Evolutionary conservation across 106 monocot species (phyloP).

Genomic region (Hemerocallis citrina): DNA sequence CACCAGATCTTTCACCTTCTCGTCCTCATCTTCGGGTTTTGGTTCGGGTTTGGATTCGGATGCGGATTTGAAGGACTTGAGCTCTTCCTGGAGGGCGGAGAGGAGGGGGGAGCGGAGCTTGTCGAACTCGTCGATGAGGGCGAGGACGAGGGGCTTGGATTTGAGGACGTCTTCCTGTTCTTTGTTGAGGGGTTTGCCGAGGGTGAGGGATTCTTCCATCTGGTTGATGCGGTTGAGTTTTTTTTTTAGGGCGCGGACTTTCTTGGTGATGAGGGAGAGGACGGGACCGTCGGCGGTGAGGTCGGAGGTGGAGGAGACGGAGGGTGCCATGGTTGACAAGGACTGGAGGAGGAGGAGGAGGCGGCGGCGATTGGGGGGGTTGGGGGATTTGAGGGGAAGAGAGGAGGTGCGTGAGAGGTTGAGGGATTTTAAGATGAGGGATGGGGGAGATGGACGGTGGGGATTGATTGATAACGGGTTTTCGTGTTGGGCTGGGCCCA

Average conservation of each 20-base stretch:
- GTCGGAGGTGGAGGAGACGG: background rate
- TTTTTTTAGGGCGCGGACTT: constrained; percentile 76
- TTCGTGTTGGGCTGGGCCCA: too few species aligned
- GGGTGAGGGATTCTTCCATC: constrained; percentile 63
- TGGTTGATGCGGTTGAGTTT: constrained; percentile 86
- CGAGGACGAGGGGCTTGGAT: constrained; percentile 54
- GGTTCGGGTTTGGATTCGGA: background rate
- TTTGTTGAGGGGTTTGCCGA: constrained; percentile 75
- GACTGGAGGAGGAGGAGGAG: too few species aligned
- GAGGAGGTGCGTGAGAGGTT: too few species aligned
- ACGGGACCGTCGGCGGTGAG: constrained; percentile 69
- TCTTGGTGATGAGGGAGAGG: constrained; percentile 65
- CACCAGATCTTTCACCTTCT: constrained; percentile 25
- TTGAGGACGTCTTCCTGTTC: constrained; percentile 88
- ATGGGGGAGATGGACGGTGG: too few species aligned
- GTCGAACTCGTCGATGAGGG: constrained; percentile 84
- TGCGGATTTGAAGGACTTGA: too few species aligned
- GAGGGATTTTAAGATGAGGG: too few species aligned
- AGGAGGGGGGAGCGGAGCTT: constrained; percentile 62
- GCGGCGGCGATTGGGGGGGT: too few species aligned
- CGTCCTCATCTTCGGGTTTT: background rate
- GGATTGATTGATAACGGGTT: too few species aligned
- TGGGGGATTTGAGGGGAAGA: too few species aligned
- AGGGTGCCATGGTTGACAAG: too few species aligned
- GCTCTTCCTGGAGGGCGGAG: constrained; percentile 64